Conservation (phyloP, 805 yeast genomes). For the Teunomyces atbi region DNA sequence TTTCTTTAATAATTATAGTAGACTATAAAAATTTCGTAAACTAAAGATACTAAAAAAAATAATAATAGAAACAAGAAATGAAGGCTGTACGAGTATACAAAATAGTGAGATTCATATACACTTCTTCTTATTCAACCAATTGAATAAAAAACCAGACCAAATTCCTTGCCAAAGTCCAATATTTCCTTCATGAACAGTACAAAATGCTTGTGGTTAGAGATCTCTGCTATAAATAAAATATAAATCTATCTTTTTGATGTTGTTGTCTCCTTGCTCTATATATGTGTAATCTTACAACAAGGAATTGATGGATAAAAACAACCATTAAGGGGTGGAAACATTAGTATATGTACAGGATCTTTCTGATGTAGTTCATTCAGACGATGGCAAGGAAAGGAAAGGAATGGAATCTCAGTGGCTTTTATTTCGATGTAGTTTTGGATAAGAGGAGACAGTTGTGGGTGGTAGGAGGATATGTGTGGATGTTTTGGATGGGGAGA, state of each 20-base stretch:
- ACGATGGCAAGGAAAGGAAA: neutral
- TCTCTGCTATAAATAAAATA: slow-evolving; percentile 3
- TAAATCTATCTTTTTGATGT: neutral
- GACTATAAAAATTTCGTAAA: slow-evolving; percentile 1
- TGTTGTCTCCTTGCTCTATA: slow-evolving; percentile 1
- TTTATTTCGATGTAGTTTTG: neutral
- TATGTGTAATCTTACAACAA: slow-evolving; percentile 3
- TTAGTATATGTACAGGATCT: slow-evolving; percentile 1
- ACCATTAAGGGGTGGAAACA: neutral
- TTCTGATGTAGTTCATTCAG: slow-evolving; percentile 3
- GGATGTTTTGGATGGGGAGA: neutral
- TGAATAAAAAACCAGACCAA: neutral
- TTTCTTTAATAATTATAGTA: slow-evolving; percentile 1
- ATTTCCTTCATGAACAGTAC: slow-evolving; percentile 3
- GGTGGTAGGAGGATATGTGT: slow-evolving; percentile 1
- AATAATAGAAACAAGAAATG: slow-evolving; percentile 1
- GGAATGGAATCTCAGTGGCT: neutral
- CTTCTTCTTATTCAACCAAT: slow-evolving; percentile 1
- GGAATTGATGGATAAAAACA: slow-evolving; percentile 3
- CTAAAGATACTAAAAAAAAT: slow-evolving; percentile 1
- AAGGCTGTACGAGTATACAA: slow-evolving; percentile 5
- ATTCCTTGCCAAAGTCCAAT: neutral
- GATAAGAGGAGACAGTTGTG: neutral
- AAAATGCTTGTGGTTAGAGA: neutral
- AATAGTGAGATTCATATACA: neutral